Evolutionary conservation across 257 asterid genomes (phyloP), one percentile per base, ranked within the genome.

Genomic region (Craterostigma plantagineum): DNA sequence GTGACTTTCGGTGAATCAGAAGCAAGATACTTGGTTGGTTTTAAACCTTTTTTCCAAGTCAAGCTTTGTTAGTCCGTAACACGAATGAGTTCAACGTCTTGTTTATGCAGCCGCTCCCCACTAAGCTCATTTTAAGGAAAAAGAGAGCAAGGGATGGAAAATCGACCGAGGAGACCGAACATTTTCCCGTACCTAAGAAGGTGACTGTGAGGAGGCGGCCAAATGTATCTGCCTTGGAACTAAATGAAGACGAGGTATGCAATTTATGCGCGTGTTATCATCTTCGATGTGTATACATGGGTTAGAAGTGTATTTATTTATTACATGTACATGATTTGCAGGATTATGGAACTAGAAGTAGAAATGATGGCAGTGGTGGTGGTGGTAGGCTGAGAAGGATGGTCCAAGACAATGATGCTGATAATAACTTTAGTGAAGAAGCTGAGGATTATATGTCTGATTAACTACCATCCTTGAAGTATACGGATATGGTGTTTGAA

Each of bases 101-200:
- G 35, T 42, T 44, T 15, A 13, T 55, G 51, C 58, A 81, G 94
- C 95, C 86, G 10, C 75, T 67, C 34, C 71, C 75, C 1, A 53
- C 69, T 16, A 68, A 60, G 68, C 66, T 68, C 33, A 41, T 59
- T 8, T 35, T 68, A 17, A 71, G 93, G 60, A 84, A 84, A 62
- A 84, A 84, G 72, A 71, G 92, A 45, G 92, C 93, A 0, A 66
- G 68, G 57, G 93, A 84, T 18, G 93, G 92, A 42, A 84, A 84
- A 59, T 67, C 90, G 35, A 62, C 51, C 3, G 90, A 84, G 1
- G 93, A 79, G 57, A 61, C 66, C 10, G 95, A 79, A 53, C 81
- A 76, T 48, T 76, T 74, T 43, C 93, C 93, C 3, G 80, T 63
- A 56, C 96, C 93, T 44, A 62, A 69, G 48, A 43, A 56, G 18